Evolutionary conservation across 2,329 filamentous ascomycete genomes (phyloP).

Genomic region (Graphilbum fragrans): DNA sequence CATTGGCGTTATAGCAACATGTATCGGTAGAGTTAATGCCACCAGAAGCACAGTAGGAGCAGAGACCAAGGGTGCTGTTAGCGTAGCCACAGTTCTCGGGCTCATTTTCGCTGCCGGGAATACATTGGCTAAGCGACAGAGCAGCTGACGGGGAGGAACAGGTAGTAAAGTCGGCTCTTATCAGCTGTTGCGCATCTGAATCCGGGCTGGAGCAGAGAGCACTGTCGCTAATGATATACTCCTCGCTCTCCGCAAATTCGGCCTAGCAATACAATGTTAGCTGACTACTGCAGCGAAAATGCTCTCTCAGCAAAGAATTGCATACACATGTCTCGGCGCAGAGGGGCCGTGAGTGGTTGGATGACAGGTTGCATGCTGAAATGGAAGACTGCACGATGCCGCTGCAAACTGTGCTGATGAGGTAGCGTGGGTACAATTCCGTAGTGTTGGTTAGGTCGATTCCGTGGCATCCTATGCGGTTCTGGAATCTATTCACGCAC

Average conservation of each 20-base stretch:
- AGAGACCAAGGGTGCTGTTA: slow-evolving; percentile 61
- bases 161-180: slow-evolving; percentile 84
- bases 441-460: slow-evolving; percentile 69
- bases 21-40: slow-evolving; percentile 89
- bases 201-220: slow-evolving; percentile 58
- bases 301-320: background rate
- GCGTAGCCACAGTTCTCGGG: slow-evolving; percentile 76
- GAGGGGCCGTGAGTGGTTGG: slow-evolving; percentile 56
- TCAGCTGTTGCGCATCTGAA: slow-evolving; percentile 57
- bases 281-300: background rate
- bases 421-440: slow-evolving; percentile 84
- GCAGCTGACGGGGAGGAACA: slow-evolving; percentile 76
- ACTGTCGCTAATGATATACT: slow-evolving; percentile 64
- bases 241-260: slow-evolving; percentile 78
- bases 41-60: slow-evolving; percentile 72
- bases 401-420: slow-evolving; percentile 86
- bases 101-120: slow-evolving; percentile 69
- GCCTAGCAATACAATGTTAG: slow-evolving; percentile 34
- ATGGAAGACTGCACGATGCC: slow-evolving; percentile 85
- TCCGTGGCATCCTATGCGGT: slow-evolving; percentile 65
- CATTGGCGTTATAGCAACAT: slow-evolving; percentile 76
- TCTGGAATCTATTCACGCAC: slow-evolving; percentile 53
- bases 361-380: slow-evolving; percentile 51
- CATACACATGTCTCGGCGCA: slow-evolving; percentile 83
- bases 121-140: slow-evolving; percentile 59